phyloP scores from a whole-genome alignment of 2,329 filamentous ascomycete species.

The Daldinia sp. region DNA sequence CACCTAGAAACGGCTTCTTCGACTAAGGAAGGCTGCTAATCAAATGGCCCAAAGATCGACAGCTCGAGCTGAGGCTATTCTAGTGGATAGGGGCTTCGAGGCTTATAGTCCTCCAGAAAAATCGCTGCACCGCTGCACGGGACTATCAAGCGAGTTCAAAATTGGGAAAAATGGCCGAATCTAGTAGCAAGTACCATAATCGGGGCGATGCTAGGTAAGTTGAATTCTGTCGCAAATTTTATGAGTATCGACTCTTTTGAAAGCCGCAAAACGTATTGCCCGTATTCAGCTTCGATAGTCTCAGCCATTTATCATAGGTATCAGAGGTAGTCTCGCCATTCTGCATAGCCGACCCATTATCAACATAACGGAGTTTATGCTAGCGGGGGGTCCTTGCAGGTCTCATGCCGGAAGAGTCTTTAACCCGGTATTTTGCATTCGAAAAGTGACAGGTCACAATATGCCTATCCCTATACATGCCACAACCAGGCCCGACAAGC shows the following conservation, averaged over 20 bases:
- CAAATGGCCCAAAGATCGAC: conserved; percentile 20
- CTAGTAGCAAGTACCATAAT: conserved; percentile 12
- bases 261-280: conserved; percentile 31
- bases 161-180: conserved; percentile 19
- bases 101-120: conserved; percentile 19
- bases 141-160: conserved; percentile 11
- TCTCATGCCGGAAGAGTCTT: conserved; percentile 39
- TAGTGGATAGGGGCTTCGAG: conserved; percentile 22
- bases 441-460: conserved; percentile 44
- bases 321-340: conserved; percentile 39
- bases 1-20: conserved; percentile 21
- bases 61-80: conserved; percentile 28
- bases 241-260: conserved; percentile 21
- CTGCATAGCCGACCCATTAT: conserved; percentile 42
- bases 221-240: conserved; percentile 25
- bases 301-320: conserved; percentile 22
- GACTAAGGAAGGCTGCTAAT: conserved; percentile 25
- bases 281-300: conserved; percentile 28
- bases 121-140: conserved; percentile 17
- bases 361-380: conserved; percentile 43
- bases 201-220: conserved; percentile 12
- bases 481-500: conserved; percentile 31
- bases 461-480: conserved; percentile 24
- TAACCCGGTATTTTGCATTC: conserved; percentile 43
- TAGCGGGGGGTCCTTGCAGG: conserved; percentile 45